Conservation (phyloP, 2,329 filamentous ascomycete species). For the Ophiostoma novo-ulmi region DNA sequence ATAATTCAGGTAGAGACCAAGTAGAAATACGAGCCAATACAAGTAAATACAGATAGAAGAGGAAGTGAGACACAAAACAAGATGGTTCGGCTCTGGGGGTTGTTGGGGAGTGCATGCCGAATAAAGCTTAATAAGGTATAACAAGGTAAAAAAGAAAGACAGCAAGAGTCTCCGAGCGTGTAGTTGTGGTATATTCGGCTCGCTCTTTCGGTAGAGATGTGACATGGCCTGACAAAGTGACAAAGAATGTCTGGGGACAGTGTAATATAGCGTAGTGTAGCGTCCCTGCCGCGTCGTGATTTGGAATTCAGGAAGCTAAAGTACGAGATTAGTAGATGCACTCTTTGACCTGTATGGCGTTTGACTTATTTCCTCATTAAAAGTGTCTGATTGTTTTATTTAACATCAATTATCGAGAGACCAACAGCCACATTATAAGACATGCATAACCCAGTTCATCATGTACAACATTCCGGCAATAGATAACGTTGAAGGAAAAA, state of each 20-base stretch:
- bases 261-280: not conserved
- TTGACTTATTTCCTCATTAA: too few relatives aligned
- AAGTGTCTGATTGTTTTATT: too few relatives aligned
- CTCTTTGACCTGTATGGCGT: not conserved
- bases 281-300: not conserved
- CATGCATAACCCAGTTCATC: not conserved
- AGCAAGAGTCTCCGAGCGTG: not conserved
- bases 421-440: not conserved
- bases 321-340: not conserved
- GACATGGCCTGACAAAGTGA: not conserved
- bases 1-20: too few relatives aligned
- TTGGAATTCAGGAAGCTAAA: constrained; percentile 6
- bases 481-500: not conserved
- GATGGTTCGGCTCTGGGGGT: not conserved
- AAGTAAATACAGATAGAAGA: not conserved
- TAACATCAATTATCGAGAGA: not conserved
- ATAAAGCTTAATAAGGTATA: not conserved
- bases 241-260: not conserved
- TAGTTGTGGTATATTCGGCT: not conserved
- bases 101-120: not conserved
- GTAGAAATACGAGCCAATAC: too few relatives aligned
- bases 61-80: not conserved
- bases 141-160: not conserved
- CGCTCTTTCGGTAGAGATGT: not conserved
- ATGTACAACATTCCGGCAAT: not conserved